A percentile compares a stretch with the other conserved stretches of the same genome.
phyloP scores from a whole-genome alignment of 2,329 filamentous ascomycete genomes.

The Cladophialophora carrionii region DNA sequence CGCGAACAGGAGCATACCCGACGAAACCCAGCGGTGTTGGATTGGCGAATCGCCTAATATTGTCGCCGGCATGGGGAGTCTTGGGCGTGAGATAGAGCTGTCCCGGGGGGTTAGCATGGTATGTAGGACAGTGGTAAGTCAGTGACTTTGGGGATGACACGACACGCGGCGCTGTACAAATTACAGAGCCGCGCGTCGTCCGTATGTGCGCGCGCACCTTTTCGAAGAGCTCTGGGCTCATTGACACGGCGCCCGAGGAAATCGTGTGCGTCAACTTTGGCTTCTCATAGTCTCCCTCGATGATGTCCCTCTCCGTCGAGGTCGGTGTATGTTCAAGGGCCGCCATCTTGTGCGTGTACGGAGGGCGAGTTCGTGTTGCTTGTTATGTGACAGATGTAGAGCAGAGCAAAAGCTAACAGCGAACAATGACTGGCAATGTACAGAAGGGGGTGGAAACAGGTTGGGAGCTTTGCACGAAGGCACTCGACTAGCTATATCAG shows the following conservation, averaged over 20 bases:
- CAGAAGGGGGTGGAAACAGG: not conserved
- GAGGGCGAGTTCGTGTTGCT: not conserved
- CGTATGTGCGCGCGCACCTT: constrained; percentile 25
- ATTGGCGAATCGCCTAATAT: constrained; percentile 36
- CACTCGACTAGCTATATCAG: constrained; percentile 12
- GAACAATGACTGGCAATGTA: not conserved
- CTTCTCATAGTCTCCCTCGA: constrained; percentile 27
- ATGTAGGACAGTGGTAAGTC: not conserved
- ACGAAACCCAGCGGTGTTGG: constrained; percentile 37
- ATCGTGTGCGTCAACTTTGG: constrained; percentile 28
- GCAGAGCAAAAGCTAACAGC: constrained; percentile 1
- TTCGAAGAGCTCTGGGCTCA: constrained; percentile 36
- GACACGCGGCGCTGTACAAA: not conserved
- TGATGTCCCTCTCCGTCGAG: constrained; percentile 26
- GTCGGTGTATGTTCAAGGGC: constrained; percentile 19
- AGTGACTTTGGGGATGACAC: not conserved
- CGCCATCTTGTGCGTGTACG: constrained; percentile 25
- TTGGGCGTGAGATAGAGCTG: constrained; percentile 38
- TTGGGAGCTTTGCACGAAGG: constrained; percentile 1
- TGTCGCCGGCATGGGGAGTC: constrained; percentile 34
- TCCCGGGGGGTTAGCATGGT: not conserved
- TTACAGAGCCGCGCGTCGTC: not conserved
- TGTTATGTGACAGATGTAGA: not conserved
- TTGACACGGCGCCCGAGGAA: constrained; percentile 34
- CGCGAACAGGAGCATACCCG: constrained; percentile 21